Evolutionary conservation across 371 early-diverging fungal species (phyloP).

Genomic region (Chytridium lagenaria): DNA sequence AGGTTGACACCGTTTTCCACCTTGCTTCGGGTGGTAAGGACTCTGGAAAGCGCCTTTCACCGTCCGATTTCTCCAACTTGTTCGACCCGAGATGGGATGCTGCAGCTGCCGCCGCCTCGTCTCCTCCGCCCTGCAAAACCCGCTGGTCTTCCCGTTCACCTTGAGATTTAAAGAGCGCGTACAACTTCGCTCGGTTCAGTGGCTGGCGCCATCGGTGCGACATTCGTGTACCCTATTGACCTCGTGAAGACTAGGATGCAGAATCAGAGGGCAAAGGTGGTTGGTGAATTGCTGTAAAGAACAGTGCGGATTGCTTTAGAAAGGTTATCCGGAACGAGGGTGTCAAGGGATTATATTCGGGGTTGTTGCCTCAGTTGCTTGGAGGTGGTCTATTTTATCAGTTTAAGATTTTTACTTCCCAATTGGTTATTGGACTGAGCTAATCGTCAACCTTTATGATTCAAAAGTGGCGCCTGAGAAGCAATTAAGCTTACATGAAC

Average conservation of each 20-base stretch:
- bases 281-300: conserved; percentile 92
- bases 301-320: conserved; percentile 91
- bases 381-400: conserved; percentile 58
- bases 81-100: conserved; percentile 17
- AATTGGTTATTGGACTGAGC: no score
- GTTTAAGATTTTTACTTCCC: no score
- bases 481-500: conserved; percentile 98
- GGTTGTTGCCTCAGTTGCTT: conserved; percentile 95
- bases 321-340: conserved; percentile 95
- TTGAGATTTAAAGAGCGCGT: conserved; percentile 54
- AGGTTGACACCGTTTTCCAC: conserved; percentile 81
- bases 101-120: neutral
- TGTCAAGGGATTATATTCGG: conserved; percentile 87
- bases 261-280: conserved; percentile 90
- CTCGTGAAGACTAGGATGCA: conserved; percentile 98
- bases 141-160: neutral
- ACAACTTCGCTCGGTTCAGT: conserved; percentile 89
- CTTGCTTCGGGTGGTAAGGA: conserved; percentile 62
- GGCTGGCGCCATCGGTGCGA: conserved; percentile 96
- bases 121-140: neutral
- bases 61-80: neutral
- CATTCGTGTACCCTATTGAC: conserved; percentile 96
- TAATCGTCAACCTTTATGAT: no score
- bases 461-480: conserved; percentile 96
- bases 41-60: conserved; percentile 5